A percentile compares a stretch with the other conserved stretches of the same genome.
These are phyloP conservation scores for Fusarium udum DNA, from an alignment of 2,329 filamentous ascomycete species.

Conservation along the genomic window DNA sequence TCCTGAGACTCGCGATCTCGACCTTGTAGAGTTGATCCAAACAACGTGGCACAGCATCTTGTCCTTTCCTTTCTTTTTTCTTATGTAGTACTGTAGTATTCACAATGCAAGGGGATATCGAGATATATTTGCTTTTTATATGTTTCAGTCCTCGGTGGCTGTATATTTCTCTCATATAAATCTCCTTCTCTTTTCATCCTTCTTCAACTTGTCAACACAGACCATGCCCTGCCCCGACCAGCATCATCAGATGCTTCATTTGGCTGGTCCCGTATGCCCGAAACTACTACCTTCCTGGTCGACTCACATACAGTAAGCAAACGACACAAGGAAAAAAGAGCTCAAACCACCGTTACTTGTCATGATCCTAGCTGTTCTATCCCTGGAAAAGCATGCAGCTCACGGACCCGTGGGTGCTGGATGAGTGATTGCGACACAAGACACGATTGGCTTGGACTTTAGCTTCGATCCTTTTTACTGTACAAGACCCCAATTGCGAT, in stretches of 20 bases:
- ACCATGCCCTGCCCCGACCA: background rate
- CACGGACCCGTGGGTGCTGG: conserved; percentile 5
- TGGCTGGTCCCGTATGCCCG: conserved; percentile 12
- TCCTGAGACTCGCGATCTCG: conserved; percentile 15
- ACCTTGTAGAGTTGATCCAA: conserved; percentile 11
- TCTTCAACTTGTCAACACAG: background rate
- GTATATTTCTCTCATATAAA: background rate
- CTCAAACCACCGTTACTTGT: background rate
- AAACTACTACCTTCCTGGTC: conserved; percentile 15
- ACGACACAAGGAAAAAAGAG: background rate
- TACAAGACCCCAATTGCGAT: background rate
- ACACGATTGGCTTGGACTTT: conserved; percentile 19
- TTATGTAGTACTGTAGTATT: background rate
- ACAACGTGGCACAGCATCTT: conserved; percentile 4
- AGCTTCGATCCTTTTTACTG: background rate
- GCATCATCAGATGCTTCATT: conserved; percentile 6
- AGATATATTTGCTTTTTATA: conserved; percentile 9
- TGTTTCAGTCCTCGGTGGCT: background rate
- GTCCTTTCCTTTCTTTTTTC: conserved; percentile 5
- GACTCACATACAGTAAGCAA: background rate
- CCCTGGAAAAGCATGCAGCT: conserved; percentile 4
- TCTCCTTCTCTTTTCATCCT: background rate
- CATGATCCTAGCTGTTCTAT: conserved; percentile 21
- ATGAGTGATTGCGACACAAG: background rate
- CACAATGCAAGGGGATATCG: background rate